These are phyloP conservation scores for Leccinum glutinopallens DNA, from an alignment of 1,284 basidiomycete genomes.

Conservation along the genomic window DNA sequence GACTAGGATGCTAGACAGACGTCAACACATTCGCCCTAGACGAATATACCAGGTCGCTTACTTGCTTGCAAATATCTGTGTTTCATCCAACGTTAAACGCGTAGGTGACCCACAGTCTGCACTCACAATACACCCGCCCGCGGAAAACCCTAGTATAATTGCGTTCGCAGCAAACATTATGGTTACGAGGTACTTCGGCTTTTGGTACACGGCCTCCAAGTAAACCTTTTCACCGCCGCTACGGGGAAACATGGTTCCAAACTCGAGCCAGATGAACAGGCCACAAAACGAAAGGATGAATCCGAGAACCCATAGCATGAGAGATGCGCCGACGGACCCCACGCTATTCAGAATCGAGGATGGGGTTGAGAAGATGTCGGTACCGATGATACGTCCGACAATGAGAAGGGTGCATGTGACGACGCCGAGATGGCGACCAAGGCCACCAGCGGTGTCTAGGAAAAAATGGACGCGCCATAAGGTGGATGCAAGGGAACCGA, in stretches of 20 bases:
- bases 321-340: slow-evolving; percentile 52
- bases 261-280: slow-evolving; percentile 56
- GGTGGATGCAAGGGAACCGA: neutral
- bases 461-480: neutral
- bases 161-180: slow-evolving; percentile 50
- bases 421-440: slow-evolving; percentile 52
- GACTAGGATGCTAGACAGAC: slow-evolving; percentile 46
- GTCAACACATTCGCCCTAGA: neutral
- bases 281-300: slow-evolving; percentile 54
- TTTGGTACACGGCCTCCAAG: slow-evolving; percentile 49
- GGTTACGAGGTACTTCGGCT: slow-evolving; percentile 47
- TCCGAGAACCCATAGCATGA: slow-evolving; percentile 59
- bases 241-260: slow-evolving; percentile 52
- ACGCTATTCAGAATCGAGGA: slow-evolving; percentile 54
- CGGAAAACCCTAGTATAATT: slow-evolving; percentile 53
- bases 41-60: slow-evolving; percentile 14
- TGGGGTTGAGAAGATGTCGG: slow-evolving; percentile 65
- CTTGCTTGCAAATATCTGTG: slow-evolving; percentile 41
- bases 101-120: neutral
- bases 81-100: neutral
- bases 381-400: slow-evolving; percentile 58
- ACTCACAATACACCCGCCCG: slow-evolving; percentile 56
- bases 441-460: slow-evolving; percentile 47
- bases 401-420: slow-evolving; percentile 51
- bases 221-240: slow-evolving; percentile 61